These are phyloP conservation scores for Xylaria castorea DNA, from an alignment of 495 filamentous ascomycete genomes.

Conservation along the genomic window DNA sequence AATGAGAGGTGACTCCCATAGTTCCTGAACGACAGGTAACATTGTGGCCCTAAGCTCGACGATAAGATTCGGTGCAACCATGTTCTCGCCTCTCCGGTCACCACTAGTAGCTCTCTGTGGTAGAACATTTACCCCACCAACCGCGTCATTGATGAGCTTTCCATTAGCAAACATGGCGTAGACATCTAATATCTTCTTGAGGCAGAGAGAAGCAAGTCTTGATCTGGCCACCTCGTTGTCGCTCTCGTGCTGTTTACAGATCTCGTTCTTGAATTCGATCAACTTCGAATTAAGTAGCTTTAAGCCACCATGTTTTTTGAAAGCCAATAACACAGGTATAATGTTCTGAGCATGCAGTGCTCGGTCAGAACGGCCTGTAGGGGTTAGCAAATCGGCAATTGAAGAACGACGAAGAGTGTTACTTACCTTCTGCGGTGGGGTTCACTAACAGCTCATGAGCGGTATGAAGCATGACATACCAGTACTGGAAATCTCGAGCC, in stretches of 20 bases:
- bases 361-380: slow-evolving; percentile 36
- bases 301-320: slow-evolving; percentile 81
- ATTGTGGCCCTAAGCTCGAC: slow-evolving; percentile 87
- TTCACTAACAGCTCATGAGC: slow-evolving; percentile 71
- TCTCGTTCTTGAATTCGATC: slow-evolving; percentile 72
- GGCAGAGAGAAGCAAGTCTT: slow-evolving; percentile 58
- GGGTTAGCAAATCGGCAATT: slow-evolving; percentile 20
- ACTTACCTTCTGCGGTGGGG: slow-evolving; percentile 67
- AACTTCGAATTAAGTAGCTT: slow-evolving; percentile 75
- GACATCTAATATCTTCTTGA: slow-evolving; percentile 84
- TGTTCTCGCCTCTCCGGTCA: slow-evolving; percentile 68
- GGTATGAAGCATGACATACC: slow-evolving; percentile 78
- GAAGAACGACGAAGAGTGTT: slow-evolving; percentile 3
- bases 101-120: slow-evolving; percentile 51
- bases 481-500: slow-evolving; percentile 70
- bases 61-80: slow-evolving; percentile 76
- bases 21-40: slow-evolving; percentile 74
- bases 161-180: slow-evolving; percentile 76
- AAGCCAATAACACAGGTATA: slow-evolving; percentile 80
- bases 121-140: slow-evolving; percentile 67
- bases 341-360: slow-evolving; percentile 61
- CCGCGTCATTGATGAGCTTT: slow-evolving; percentile 79
- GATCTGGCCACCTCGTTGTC: slow-evolving; percentile 44
- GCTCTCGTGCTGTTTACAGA: slow-evolving; percentile 49
- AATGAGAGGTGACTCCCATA: slow-evolving; percentile 84